These are phyloP conservation scores for Prunus dulcis DNA, from an alignment of 306 rosid genomes.

Conservation along the genomic window DNA sequence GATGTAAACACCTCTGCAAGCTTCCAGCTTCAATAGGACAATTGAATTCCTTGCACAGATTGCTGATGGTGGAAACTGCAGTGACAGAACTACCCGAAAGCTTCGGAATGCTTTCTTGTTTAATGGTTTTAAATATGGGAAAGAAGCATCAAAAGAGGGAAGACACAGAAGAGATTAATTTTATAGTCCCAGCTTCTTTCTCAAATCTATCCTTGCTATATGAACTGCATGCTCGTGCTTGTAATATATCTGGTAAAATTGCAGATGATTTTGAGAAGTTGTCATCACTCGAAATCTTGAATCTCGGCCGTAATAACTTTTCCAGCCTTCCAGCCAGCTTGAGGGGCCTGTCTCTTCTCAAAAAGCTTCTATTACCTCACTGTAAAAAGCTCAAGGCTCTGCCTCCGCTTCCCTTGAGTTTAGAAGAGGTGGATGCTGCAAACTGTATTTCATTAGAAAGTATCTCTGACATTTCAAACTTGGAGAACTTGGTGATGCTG, in stretches of 20 bases:
- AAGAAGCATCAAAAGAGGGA: constrained; percentile 18
- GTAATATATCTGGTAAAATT: constrained; percentile 53
- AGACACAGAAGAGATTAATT: background rate
- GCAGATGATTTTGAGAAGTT: constrained; percentile 56
- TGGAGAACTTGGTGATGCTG: constrained; percentile 39
- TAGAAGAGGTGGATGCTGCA: constrained; percentile 39
- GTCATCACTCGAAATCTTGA: constrained; percentile 39
- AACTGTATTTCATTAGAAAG: constrained; percentile 45
- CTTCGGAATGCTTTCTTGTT: constrained; percentile 55
- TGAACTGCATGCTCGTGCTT: constrained; percentile 39
- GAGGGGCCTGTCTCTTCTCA: constrained; percentile 45
- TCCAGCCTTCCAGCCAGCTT: constrained; percentile 62
- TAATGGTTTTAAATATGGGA: constrained; percentile 45
- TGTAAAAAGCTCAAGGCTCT: constrained; percentile 47
- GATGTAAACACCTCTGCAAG: constrained; percentile 33
- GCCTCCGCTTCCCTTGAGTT: constrained; percentile 67
- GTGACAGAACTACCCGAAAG: constrained; percentile 52
- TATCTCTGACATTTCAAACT: constrained; percentile 45
- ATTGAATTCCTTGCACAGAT: constrained; percentile 39
- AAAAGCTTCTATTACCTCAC: constrained; percentile 27
- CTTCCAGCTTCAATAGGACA: constrained; percentile 65
- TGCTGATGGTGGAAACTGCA: constrained; percentile 47
- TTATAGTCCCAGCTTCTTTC: constrained; percentile 43
- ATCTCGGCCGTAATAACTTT: constrained; percentile 40
- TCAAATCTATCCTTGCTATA: constrained; percentile 39